A percentile compares a stretch with the other conserved stretches of the same genome.
Evolutionary conservation across 352 stramenopile genomes (phyloP).

Genomic region (Globisporangium emineosum): DNA sequence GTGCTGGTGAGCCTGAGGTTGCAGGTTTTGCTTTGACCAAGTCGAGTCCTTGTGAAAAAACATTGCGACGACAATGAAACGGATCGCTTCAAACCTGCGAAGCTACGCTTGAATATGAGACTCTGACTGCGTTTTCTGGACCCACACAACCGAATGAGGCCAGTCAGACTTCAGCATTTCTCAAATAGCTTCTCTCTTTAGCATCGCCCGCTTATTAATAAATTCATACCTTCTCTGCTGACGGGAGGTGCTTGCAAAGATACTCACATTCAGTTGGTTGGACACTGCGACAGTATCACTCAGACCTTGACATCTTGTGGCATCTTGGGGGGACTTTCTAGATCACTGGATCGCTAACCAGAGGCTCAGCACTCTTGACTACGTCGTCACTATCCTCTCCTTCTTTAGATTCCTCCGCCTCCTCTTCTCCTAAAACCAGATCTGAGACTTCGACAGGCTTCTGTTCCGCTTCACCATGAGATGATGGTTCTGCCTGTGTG

Average conservation of each 20-base stretch:
- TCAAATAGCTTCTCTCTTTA: conserved; percentile 2
- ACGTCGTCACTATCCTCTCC: conserved; percentile 2
- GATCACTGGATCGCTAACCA: background rate
- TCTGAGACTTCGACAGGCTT: background rate
- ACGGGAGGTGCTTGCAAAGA: background rate
- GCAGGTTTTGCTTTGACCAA: conserved; percentile 3
- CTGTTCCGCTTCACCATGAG: conserved; percentile 8
- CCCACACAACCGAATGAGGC: background rate
- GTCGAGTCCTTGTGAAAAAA: background rate
- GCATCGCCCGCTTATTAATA: conserved; percentile 4
- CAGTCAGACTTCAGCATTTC: background rate
- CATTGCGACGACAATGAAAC: conserved; percentile 6
- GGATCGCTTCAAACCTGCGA: background rate
- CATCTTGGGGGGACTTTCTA: background rate
- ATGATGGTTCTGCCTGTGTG: background rate
- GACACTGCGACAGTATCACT: too few relatives aligned
- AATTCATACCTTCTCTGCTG: conserved; percentile 3
- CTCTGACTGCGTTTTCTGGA: conserved; percentile 1
- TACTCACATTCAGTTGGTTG: too few relatives aligned
- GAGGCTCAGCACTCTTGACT: background rate
- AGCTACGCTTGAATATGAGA: background rate
- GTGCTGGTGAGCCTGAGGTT: background rate
- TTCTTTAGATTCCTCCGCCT: conserved; percentile 32
- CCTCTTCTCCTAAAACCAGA: conserved; percentile 10
- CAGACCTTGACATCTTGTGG: too few relatives aligned